Evolutionary conservation across 371 early-diverging fungal genomes (phyloP), one percentile per base, ranked within the genome.

Genomic region (Mucor indicus): DNA sequence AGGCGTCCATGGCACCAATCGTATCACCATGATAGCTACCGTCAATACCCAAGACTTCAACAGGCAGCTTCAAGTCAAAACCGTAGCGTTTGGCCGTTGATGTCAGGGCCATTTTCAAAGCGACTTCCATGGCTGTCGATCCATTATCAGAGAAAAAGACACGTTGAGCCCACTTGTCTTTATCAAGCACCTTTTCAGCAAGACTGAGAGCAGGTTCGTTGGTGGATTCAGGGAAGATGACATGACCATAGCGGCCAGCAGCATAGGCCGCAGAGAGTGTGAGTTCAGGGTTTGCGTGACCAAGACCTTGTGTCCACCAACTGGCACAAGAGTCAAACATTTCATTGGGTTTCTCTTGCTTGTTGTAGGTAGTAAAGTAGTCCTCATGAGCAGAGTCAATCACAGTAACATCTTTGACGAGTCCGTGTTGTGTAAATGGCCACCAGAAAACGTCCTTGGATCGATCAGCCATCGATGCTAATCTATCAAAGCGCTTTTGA

Each of bases 271-370:
- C 85, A 2, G 87, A 68, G 24, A 76, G 53, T 1, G 85, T 76
- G 35, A 91, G 62, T 4, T 69, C 53, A 1, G 79, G 79, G 32
- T 84, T 81, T 36, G 80, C 90, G 57, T 91, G 92, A 2, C 90
- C 92, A 15, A 91, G 58, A 11, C 83, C 84, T 57, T 91, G 89
- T 10, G 92, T 91, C 92, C 90, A 91, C 92, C 92, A 91, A 58
- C 82, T 81, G 17, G 89, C 88, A 56, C 87, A 86, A 5, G 75
- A 86, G 55, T 91, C 92, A 71, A 83, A 85, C 73, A 80, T 78
- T 19, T 57, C 57, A 21, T 53, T 48, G 5, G 53, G 42, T 3
- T 46, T 31, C 6, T 50, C 27, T 22, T 15, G 11, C 4, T 61
- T 48, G 11, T 61, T 63, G 49, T 77, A 81, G 0, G 80, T 79